Percentiles rank a stretch among this genome's conserved stretches.
Conservation (phyloP, 805 yeast species). For the Schwanniomyces vanrijiae region DNA sequence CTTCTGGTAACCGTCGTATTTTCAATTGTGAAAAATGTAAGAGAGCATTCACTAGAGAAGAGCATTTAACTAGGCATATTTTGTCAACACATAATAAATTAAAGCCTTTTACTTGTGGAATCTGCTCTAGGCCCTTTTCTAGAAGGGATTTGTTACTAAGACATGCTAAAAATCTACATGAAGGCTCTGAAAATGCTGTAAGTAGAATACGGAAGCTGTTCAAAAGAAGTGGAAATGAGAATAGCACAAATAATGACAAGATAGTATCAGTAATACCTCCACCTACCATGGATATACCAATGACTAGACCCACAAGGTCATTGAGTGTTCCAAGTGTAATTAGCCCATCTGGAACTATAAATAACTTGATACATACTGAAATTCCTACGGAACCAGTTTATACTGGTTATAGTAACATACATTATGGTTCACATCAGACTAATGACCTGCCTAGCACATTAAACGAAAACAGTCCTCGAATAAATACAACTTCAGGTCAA, state of each 20-base stretch:
- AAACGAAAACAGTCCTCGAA: background rate
- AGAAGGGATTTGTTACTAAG: constrained; percentile 43
- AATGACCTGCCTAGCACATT: background rate
- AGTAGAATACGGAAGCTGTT: constrained; percentile 41
- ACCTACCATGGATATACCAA: background rate
- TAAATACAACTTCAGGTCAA: background rate
- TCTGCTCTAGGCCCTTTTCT: constrained; percentile 43
- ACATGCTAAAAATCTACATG: constrained; percentile 46
- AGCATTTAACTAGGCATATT: constrained; percentile 43
- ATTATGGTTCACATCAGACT: background rate
- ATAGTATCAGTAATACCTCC: background rate
- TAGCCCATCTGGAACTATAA: background rate
- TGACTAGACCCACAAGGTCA: background rate
- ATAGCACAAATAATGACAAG: background rate
- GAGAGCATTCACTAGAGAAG: constrained; percentile 48
- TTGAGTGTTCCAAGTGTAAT: background rate
- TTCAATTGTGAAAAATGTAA: constrained; percentile 41
- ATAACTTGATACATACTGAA: background rate
- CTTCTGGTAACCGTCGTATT: constrained; percentile 44
- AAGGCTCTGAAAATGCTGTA: constrained; percentile 45
- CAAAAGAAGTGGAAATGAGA: constrained; percentile 19
- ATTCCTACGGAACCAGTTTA: background rate
- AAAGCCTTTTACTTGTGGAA: constrained; percentile 45
- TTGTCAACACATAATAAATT: constrained; percentile 44
- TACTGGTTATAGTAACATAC: background rate